Conservation (phyloP, 2,329 filamentous ascomycete genomes). For the Emydomyces testavorans region DNA sequence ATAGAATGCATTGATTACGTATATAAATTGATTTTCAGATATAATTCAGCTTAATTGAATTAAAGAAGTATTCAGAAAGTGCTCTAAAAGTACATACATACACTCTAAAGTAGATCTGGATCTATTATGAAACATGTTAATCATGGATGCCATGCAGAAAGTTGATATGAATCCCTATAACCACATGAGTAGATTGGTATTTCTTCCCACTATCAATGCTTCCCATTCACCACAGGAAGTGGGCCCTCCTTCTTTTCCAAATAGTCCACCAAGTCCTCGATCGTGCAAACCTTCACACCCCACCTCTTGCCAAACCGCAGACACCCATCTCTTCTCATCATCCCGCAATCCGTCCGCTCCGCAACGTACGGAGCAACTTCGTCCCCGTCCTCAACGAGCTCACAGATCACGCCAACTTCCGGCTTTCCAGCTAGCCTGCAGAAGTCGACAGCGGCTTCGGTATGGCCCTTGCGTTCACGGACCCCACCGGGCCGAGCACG, state of each 20-base stretch:
- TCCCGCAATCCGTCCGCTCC: constrained; percentile 45
- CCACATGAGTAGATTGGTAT: no score
- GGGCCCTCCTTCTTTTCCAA: constrained; percentile 61
- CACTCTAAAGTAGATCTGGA: not conserved
- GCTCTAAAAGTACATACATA: not conserved
- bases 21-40: not conserved
- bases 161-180: no score
- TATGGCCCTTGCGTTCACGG: constrained; percentile 69
- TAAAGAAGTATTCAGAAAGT: not conserved
- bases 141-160: not conserved
- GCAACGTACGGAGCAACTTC: constrained; percentile 39
- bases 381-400: constrained; percentile 78
- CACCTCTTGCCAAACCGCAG: constrained; percentile 76
- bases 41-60: not conserved
- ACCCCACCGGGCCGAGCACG: constrained; percentile 70
- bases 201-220: constrained; percentile 13
- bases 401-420: constrained; percentile 69
- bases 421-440: constrained; percentile 73
- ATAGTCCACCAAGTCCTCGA: constrained; percentile 75
- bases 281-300: constrained; percentile 88
- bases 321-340: constrained; percentile 85
- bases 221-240: constrained; percentile 26
- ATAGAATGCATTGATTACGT: not conserved
- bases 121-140: not conserved
- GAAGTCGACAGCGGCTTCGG: constrained; percentile 85